Evolutionary conservation across 164 flowering plant genomes (phyloP).

Genomic region (Macadamia tetraphylla): DNA sequence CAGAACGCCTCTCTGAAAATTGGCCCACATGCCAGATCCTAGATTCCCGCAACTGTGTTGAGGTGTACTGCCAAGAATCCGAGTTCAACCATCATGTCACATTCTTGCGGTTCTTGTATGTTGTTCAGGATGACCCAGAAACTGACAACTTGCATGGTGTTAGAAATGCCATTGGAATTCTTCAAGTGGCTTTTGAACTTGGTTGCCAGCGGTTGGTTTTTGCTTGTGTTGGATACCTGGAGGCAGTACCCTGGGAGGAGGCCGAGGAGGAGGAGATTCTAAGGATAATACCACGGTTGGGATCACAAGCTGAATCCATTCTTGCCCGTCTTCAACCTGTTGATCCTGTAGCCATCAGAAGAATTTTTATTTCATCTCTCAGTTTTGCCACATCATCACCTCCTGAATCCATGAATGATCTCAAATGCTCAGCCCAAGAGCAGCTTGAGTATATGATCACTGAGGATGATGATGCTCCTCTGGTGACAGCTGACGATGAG

Average conservation of each 20-base stretch:
- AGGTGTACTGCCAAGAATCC: conserved; percentile 70
- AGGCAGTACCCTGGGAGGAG: conserved; percentile 99
- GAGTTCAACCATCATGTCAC: conserved; percentile 66
- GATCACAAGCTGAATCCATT: conserved; percentile 57
- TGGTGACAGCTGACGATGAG: conserved; percentile 49
- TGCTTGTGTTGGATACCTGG: conserved; percentile 73
- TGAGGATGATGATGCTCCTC: conserved; percentile 91
- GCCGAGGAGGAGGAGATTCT: conserved; percentile 91
- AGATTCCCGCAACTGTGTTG: conserved; percentile 86
- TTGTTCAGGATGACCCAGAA: conserved; percentile 23
- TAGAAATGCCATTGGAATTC: conserved; percentile 68
- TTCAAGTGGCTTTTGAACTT: conserved; percentile 61
- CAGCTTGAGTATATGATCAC: conserved; percentile 95
- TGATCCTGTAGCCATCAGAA: conserved; percentile 34
- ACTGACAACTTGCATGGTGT: conserved; percentile 60
- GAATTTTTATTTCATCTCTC: conserved; percentile 61
- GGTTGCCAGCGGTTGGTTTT: conserved; percentile 51
- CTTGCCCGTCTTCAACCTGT: conserved; percentile 90
- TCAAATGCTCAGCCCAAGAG: conserved; percentile 78
- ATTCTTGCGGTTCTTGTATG: conserved; percentile 63
- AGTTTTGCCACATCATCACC: conserved; percentile 86
- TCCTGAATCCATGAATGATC: conserved; percentile 41
- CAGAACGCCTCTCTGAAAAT: conserved; percentile 83
- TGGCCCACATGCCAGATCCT: conserved; percentile 97
- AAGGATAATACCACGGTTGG: conserved; percentile 56